Evolutionary conservation across 257 asterid species (phyloP).

Genomic region (Penstemon newberryi): DNA sequence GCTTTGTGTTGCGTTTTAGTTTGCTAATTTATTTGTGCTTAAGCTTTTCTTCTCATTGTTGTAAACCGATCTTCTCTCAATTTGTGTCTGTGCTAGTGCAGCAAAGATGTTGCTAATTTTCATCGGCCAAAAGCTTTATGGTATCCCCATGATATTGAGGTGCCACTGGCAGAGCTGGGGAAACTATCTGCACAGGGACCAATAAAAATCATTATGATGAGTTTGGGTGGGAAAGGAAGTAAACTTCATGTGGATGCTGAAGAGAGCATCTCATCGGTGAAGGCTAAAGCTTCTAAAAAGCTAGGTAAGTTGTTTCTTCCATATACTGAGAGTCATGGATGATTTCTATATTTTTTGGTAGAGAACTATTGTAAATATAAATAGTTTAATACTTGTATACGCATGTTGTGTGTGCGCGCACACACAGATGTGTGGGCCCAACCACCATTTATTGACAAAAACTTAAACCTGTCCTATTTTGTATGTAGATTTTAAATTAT

Average conservation of each 20-base stretch:
- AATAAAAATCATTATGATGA: conserved; percentile 90
- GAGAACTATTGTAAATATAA: not conserved
- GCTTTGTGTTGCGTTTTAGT: conserved; percentile 10
- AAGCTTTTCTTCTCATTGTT: conserved; percentile 22
- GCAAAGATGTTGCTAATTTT: conserved; percentile 95
- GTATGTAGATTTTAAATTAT: conserved; percentile 75
- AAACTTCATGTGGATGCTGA: conserved; percentile 92
- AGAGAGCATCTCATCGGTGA: conserved; percentile 76
- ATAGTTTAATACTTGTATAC: not conserved
- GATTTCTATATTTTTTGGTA: conserved; percentile 22
- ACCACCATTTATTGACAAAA: conserved; percentile 25
- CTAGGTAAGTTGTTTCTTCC: conserved; percentile 52
- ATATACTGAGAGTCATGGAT: conserved; percentile 6
- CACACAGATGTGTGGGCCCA: conserved; percentile 1
- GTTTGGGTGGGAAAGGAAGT: conserved; percentile 98
- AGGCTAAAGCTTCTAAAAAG: conserved; percentile 94
- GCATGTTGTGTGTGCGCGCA: not conserved
- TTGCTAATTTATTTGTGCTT: conserved; percentile 28
- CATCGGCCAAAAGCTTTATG: conserved; percentile 96
- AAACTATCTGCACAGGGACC: conserved; percentile 72
- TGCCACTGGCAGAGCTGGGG: conserved; percentile 72
- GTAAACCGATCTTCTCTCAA: conserved; percentile 13
- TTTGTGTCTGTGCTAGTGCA: conserved; percentile 44
- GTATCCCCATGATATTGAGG: conserved; percentile 99
- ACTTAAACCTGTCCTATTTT: conserved; percentile 20